phyloP scores from a whole-genome alignment of 306 rosid species.

The Prunus mongolica region DNA sequence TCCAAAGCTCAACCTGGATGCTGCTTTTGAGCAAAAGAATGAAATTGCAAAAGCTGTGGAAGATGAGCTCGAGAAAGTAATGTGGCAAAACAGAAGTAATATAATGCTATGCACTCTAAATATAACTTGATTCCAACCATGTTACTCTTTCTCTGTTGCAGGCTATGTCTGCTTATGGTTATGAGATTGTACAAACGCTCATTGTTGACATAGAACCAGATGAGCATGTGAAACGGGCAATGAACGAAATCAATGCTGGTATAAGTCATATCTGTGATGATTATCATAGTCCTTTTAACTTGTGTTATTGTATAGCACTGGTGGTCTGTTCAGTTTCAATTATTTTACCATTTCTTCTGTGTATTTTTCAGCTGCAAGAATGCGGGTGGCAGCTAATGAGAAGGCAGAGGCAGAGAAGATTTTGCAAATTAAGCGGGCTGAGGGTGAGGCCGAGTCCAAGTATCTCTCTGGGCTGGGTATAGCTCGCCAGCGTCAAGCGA shows the following conservation, averaged over 20 bases:
- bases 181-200: slow-evolving; percentile 88
- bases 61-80: slow-evolving; percentile 86
- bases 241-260: slow-evolving; percentile 99
- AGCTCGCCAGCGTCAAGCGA: slow-evolving; percentile 96
- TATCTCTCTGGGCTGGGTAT: slow-evolving; percentile 84
- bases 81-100: slow-evolving; percentile 2
- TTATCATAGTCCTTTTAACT: not conserved
- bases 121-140: slow-evolving; percentile 9
- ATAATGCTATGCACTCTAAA: not conserved
- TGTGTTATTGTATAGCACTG: not conserved
- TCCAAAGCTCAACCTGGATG: slow-evolving; percentile 89
- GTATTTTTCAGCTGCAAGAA: slow-evolving; percentile 68
- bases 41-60: slow-evolving; percentile 93
- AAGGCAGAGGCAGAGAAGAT: slow-evolving; percentile 97
- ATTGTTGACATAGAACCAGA: slow-evolving; percentile 90
- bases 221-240: slow-evolving; percentile 85
- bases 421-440: slow-evolving; percentile 82
- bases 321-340: not conserved
- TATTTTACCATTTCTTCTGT: slow-evolving; percentile 1
- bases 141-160: slow-evolving; percentile 28
- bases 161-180: slow-evolving; percentile 99
- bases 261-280: slow-evolving; percentile 1
- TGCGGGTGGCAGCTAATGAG: slow-evolving; percentile 86
- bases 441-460: slow-evolving; percentile 95
- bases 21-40: slow-evolving; percentile 89